Evolutionary conservation across 2,329 filamentous ascomycete genomes (phyloP), one percentile per base, ranked within the genome.

Genomic region (Drechmeria coniospora): DNA sequence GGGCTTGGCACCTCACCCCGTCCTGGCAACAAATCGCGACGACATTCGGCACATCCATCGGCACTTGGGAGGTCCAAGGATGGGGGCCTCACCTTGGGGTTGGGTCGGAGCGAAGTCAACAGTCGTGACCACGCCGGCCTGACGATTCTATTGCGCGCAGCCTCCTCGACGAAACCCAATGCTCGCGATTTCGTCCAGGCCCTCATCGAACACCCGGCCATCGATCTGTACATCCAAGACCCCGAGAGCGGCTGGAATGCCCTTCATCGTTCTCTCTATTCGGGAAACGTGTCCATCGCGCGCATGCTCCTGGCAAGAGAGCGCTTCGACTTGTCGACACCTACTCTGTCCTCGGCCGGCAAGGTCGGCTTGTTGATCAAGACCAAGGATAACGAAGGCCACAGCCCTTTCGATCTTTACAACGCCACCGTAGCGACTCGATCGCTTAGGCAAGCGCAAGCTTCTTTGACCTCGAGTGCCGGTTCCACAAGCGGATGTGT

Each of bases 181-280:
- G 80, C 83, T 7, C 53, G 75, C 21, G 66, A 62, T 3, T 94
- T 93, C 44, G 82, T 86, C 13, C 63, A 73, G 35, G 75, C 81
- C 8, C 63, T 98, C 20, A 63, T 95, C 25, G 75, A 84, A 14
- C 76, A 92, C 44, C 82, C 84, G 2, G 65, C 77, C 28, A 69
- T 84, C 39, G 90, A 98, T 53, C 59, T 95, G 7, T 90, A 93
- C 44, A 62, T 68, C 3, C 86, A 92, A 48, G 90, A 98, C 50
- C 61, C 64, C 6, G 90, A 98, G 52, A 95, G 79, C 51, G 87
- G 86, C 24, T 98, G 90, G 90, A 98, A 92, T 34, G 77, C 86
- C 21, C 63, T 98, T 21, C 90, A 98, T 47, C 72, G 90, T 42
- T 82, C 86, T 6, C 63, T 95, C 23, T 95, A 94, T 48, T 74